phyloP scores from a whole-genome alignment of 352 stramenopile species.

The Sclerospora graminicola region DNA sequence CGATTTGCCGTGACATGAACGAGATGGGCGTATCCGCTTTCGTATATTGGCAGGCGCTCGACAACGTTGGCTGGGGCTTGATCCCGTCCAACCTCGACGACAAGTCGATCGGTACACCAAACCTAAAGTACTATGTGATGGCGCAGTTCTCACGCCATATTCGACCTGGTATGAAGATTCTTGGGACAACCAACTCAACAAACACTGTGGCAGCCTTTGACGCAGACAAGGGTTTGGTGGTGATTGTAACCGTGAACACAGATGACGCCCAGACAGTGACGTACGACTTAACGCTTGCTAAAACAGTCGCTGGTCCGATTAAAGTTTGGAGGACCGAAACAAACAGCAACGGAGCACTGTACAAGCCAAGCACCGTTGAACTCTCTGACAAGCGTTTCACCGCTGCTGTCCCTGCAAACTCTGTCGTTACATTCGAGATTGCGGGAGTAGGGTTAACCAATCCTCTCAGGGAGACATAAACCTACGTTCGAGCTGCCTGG shows the following conservation, averaged over 20 bases:
- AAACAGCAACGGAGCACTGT: constrained; percentile 19
- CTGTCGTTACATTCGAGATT: constrained; percentile 25
- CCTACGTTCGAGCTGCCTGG: too few species aligned
- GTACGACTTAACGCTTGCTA: constrained; percentile 35
- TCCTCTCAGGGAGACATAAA: too few species aligned
- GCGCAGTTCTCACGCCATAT: constrained; percentile 58
- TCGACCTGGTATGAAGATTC: constrained; percentile 40
- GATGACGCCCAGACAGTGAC: constrained; percentile 17
- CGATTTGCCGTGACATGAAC: constrained; percentile 43
- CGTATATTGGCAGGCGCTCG: constrained; percentile 52
- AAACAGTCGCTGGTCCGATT: constrained; percentile 14
- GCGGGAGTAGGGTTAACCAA: too few species aligned
- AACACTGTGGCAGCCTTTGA: constrained; percentile 42
- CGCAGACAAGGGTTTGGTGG: constrained; percentile 15
- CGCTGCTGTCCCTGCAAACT: constrained; percentile 19
- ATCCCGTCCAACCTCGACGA: constrained; percentile 31
- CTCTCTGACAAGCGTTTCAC: constrained; percentile 21
- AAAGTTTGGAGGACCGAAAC: constrained; percentile 42
- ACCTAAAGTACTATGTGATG: constrained; percentile 44
- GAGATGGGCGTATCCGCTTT: constrained; percentile 45
- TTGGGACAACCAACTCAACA: constrained; percentile 20
- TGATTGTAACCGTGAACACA: constrained; percentile 39
- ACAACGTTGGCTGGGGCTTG: constrained; percentile 39
- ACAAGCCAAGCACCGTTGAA: constrained; percentile 19
- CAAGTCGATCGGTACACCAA: constrained; percentile 25